Evolutionary conservation across 345 rosid genomes (phyloP), one percentile per base, ranked within the genome.

Genomic region (Brassica juncea): DNA sequence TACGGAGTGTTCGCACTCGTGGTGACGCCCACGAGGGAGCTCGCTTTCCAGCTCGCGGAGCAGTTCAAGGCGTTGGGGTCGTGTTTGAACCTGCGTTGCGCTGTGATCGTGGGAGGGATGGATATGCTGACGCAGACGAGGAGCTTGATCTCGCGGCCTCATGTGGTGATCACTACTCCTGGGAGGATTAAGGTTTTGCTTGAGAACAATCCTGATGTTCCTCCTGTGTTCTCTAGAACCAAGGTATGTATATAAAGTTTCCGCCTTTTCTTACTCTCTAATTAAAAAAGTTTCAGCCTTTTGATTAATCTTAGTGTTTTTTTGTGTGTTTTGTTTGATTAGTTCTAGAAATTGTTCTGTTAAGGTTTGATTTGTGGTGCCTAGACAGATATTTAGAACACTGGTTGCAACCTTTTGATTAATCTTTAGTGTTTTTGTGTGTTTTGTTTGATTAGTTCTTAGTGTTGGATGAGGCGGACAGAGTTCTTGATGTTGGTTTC

Each of bases 401-500:
- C 44, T 39, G 4, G 47, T 39, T 39, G 47, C 47, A 39, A 39
- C 47, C 8, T 39, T 39, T 8, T 39, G 12, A 39, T 39, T 39
- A 39, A 12, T 39, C 6, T 69, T 21, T 52, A 7, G 4, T 59
- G 66, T 71, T 31, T 76, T 5, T 39, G 55, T 65, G 62, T 34
- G 44, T 67, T 23, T 42, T 77, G 64, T 76, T 74, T 69, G 68
- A 89, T 69, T 82, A 95, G 99, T 90, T 89, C 83, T 86, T 95
- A 61, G 97, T 95, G 70, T 79, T 95, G 87, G 99, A 95, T 49
- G 99, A 95, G 81, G 98, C 99, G 8, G 99, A 95, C 81, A 87
- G 98, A 87, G 94, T 95, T 59, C 85, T 95, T 86, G 99, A 95
- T 84, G 93, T 84, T 79, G 98, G 99, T 44, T 95, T 95, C 83